Percentiles rank a stretch among this genome's conserved stretches.
Evolutionary conservation across 805 yeast genomes (phyloP).

Genomic region (Schizosaccharomyces octosporus): DNA sequence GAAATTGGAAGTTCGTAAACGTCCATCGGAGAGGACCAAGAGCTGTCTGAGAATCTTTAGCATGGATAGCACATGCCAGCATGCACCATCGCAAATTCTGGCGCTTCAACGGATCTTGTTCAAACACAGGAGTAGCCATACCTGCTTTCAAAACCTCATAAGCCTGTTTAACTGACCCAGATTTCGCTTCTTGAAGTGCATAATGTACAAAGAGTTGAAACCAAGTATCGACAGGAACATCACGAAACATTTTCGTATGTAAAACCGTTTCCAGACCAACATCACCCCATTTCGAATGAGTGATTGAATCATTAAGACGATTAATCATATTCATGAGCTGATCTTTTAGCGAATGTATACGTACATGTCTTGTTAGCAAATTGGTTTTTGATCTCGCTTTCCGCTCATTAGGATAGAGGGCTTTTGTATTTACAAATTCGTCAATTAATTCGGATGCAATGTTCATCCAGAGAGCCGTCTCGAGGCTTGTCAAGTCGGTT

Average conservation of each 20-base stretch:
- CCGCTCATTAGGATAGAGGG: slow-evolving; percentile 56
- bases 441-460: slow-evolving; percentile 63
- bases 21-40: slow-evolving; percentile 30
- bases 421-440: slow-evolving; percentile 50
- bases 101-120: slow-evolving; percentile 20
- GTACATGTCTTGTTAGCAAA: slow-evolving; percentile 33
- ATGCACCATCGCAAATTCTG: not conserved
- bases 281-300: slow-evolving; percentile 26
- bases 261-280: slow-evolving; percentile 11
- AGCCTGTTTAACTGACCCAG: slow-evolving; percentile 38
- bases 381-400: slow-evolving; percentile 41
- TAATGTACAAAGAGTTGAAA: slow-evolving; percentile 60
- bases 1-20: slow-evolving; percentile 14
- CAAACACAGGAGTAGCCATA: slow-evolving; percentile 52
- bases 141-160: slow-evolving; percentile 49
- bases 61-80: slow-evolving; percentile 28
- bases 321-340: slow-evolving; percentile 37
- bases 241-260: slow-evolving; percentile 27
- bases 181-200: slow-evolving; percentile 39
- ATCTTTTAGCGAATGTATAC: slow-evolving; percentile 34
- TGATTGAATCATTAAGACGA: slow-evolving; percentile 15
- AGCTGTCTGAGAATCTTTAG: slow-evolving; percentile 29
- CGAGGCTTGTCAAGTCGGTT: slow-evolving; percentile 9
- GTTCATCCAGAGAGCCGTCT: slow-evolving; percentile 67
- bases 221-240: slow-evolving; percentile 60